phyloP scores from a whole-genome alignment of 2,329 filamentous ascomycete genomes.

The Emericellopsis cladophorae region DNA sequence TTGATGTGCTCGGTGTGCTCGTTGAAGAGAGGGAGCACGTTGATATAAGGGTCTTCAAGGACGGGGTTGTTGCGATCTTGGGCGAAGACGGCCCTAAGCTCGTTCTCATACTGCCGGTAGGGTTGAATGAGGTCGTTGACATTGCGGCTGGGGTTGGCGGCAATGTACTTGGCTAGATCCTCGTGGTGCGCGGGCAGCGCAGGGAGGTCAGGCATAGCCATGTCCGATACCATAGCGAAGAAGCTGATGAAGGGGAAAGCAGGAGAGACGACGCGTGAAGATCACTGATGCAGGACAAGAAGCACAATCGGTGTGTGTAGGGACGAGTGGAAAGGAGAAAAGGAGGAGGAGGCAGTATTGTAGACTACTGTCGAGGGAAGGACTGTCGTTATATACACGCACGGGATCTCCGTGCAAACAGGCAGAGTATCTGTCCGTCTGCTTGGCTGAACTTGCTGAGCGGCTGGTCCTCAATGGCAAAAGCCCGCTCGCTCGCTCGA shows the following conservation, averaged over 20 bases:
- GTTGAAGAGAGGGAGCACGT: conserved; percentile 54
- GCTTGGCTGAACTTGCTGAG: too few species aligned
- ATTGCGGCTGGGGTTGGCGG: conserved; percentile 35
- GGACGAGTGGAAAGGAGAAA: too few species aligned
- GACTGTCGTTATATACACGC: too few species aligned
- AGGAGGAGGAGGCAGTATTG: too few species aligned
- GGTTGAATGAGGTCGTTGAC: conserved; percentile 49
- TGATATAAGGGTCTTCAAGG: conserved; percentile 44
- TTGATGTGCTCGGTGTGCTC: conserved; percentile 42
- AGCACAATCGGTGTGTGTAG: too few species aligned
- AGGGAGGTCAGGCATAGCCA: conserved; percentile 26
- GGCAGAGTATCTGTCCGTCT: too few species aligned
- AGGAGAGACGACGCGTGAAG: too few species aligned
- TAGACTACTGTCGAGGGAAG: too few species aligned
- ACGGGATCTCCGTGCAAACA: too few species aligned
- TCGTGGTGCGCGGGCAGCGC: conserved; percentile 30
- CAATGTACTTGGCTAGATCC: conserved; percentile 39
- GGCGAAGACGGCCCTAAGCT: conserved; percentile 54
- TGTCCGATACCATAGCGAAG: conserved; percentile 7
- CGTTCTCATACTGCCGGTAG: conserved; percentile 55
- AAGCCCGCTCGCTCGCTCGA: too few species aligned
- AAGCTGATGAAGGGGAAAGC: not conserved
- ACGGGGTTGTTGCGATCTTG: conserved; percentile 50
- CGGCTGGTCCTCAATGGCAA: too few species aligned
- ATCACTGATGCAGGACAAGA: too few species aligned